Conservation (phyloP, 768 basidiomycete species). For the Rhodosporidiobolus sp. region DNA sequence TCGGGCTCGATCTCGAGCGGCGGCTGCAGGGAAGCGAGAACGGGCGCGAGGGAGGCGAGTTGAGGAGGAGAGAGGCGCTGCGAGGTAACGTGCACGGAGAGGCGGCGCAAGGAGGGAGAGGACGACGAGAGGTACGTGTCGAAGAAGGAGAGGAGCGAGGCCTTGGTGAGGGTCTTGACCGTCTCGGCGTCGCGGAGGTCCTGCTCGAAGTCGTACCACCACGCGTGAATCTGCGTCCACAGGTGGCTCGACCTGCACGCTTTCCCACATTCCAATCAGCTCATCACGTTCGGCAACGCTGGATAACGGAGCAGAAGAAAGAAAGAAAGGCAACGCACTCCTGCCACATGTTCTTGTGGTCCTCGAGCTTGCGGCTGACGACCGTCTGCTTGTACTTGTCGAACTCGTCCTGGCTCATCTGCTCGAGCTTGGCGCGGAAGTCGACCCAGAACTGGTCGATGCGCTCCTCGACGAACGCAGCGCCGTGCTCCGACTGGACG, state of each 20-base stretch:
- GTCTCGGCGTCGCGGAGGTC: slow-evolving; percentile 74
- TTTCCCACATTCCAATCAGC: too few species aligned
- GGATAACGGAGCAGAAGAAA: neutral
- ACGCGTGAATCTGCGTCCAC: slow-evolving; percentile 67
- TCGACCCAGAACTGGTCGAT: slow-evolving; percentile 80
- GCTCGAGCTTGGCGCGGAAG: slow-evolving; percentile 66
- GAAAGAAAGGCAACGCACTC: slow-evolving; percentile 54
- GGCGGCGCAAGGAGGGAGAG: slow-evolving; percentile 67
- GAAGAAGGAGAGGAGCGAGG: slow-evolving; percentile 72
- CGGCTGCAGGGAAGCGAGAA: slow-evolving; percentile 55
- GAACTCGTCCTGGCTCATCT: slow-evolving; percentile 71
- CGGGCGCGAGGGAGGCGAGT: slow-evolving; percentile 59
- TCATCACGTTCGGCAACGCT: neutral
- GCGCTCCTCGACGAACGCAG: slow-evolving; percentile 76
- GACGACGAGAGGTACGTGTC: slow-evolving; percentile 65
- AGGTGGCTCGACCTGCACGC: slow-evolving; percentile 55
- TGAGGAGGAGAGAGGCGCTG: slow-evolving; percentile 59
- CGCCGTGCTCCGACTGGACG: slow-evolving; percentile 80
- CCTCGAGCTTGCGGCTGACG: slow-evolving; percentile 77
- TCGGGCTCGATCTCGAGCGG: slow-evolving; percentile 56
- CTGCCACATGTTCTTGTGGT: slow-evolving; percentile 79
- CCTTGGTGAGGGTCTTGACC: slow-evolving; percentile 65
- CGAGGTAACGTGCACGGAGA: slow-evolving; percentile 65
- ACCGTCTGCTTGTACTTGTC: slow-evolving; percentile 71
- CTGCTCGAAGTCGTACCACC: slow-evolving; percentile 81